A percentile compares a stretch with the other conserved stretches of the same genome.
These are phyloP conservation scores for Neurospora pannonica DNA, from an alignment of 495 filamentous ascomycete species.

Conservation along the genomic window DNA sequence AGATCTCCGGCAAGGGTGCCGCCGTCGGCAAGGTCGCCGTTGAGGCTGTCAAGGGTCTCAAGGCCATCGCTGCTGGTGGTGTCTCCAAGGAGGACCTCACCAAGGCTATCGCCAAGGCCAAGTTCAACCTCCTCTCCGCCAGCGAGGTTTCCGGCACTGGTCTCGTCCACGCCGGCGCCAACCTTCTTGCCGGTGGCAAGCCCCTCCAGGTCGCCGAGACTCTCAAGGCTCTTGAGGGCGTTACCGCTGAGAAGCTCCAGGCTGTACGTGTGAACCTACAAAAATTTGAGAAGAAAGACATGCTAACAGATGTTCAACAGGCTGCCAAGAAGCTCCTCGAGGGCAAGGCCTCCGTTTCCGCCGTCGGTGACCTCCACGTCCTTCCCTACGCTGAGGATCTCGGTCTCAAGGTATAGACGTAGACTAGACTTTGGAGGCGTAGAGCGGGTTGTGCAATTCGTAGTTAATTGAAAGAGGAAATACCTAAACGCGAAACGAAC, in stretches of 20 bases:
- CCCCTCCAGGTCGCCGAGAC: conserved; percentile 79
- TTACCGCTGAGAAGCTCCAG: conserved; percentile 78
- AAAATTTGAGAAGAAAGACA: conserved; percentile 1
- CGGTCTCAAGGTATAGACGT: conserved; percentile 80
- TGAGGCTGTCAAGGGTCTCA: conserved; percentile 68
- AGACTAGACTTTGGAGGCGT: neutral
- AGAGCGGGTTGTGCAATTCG: neutral
- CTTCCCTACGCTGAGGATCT: conserved; percentile 91
- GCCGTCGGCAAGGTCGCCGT: conserved; percentile 50
- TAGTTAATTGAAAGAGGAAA: neutral
- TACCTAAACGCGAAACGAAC: conserved; percentile 1
- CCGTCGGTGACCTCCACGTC: conserved; percentile 79
- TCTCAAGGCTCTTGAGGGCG: conserved; percentile 66
- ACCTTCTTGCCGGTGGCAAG: conserved; percentile 66
- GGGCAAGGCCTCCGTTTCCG: conserved; percentile 76
- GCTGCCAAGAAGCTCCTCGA: conserved; percentile 75
- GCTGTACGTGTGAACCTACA: conserved; percentile 50
- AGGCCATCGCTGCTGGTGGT: conserved; percentile 64
- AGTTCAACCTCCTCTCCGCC: conserved; percentile 82
- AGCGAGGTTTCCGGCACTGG: conserved; percentile 71
- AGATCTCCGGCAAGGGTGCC: conserved; percentile 60
- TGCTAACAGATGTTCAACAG: conserved; percentile 39
- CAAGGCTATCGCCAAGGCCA: conserved; percentile 86
- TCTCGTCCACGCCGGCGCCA: conserved; percentile 41
- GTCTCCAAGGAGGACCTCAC: conserved; percentile 74